A percentile compares a stretch with the other conserved stretches of the same genome.
Conservation (phyloP, 352 stramenopile species). For the Phytophthora constricta region DNA sequence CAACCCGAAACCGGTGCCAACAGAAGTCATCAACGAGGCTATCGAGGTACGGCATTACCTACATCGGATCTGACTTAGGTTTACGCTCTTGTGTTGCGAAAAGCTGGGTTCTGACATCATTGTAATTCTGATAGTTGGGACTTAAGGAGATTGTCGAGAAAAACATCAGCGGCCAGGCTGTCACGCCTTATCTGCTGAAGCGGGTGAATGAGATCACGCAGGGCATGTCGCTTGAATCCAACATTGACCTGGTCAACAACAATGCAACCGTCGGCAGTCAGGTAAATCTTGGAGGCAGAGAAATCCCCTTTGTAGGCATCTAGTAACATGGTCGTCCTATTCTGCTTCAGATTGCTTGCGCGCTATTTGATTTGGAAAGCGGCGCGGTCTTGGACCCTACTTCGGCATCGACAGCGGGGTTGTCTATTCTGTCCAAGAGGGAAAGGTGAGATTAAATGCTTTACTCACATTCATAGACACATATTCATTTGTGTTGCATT, state of each 20-base stretch:
- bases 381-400: slow-evolving; percentile 17
- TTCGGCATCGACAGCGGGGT: slow-evolving; percentile 8
- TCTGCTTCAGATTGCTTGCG: slow-evolving; percentile 74
- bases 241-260: slow-evolving; percentile 97
- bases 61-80: too few relatives aligned
- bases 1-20: slow-evolving; percentile 88
- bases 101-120: not conserved
- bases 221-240: slow-evolving; percentile 93
- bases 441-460: slow-evolving; percentile 43
- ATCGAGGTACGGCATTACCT: too few relatives aligned
- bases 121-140: slow-evolving; percentile 43
- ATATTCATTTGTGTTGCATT: not conserved
- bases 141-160: slow-evolving; percentile 86
- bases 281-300: slow-evolving; percentile 51
- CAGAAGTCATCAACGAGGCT: slow-evolving; percentile 88
- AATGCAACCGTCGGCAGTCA: slow-evolving; percentile 96
- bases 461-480: not conserved
- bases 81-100: too few relatives aligned
- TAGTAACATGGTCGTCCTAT: too few relatives aligned
- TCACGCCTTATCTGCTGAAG: slow-evolving; percentile 93
- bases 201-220: slow-evolving; percentile 94
- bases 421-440: slow-evolving; percentile 51
- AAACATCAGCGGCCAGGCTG: slow-evolving; percentile 92
- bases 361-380: slow-evolving; percentile 69
- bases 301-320: too few relatives aligned